Evolutionary conservation across 208 protist species (phyloP), one percentile per base, ranked within the genome.

Genomic region (Acanthamoeba quina): DNA sequence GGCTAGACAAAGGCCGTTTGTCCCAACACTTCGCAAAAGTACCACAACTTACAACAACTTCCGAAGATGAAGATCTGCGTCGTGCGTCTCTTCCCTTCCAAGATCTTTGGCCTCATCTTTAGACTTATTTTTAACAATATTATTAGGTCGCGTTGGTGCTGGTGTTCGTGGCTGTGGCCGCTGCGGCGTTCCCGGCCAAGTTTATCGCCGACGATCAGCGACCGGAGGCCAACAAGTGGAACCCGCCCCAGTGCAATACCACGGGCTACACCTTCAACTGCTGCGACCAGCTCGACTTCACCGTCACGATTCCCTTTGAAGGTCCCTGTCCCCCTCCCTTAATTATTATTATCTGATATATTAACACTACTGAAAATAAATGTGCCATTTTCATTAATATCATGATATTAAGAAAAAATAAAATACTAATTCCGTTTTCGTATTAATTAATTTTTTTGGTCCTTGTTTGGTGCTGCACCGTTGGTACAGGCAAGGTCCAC

Each of bases 231-330:
- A 72, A 10, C 64, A 72, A 72, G 31, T 31, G 26, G 64, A 72
- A 72, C 64, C 64, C 64, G 9, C 26, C 31, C 29, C 64, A 72
- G 29, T 72, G 64, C 64, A 72, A 72, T 24, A 24, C 29, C 3
- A 41, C 64, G 37, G 41, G 72, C 72, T 82, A 82, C 72, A 47
- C 72, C 11, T 82, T n/a, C 9, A 52, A 21, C 41, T 82, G 72
- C 72, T 82, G 72, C 31, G 34, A 82, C 41, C 29, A 54, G 24
- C 72, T 82, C 72, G 72, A 82, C 72, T 82, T 82, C 44, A 82
- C 34, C 26, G 13, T 82, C 72, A 13, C 15, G 0, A 37, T 82
- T 17, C 72, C 72, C 72, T 44, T 44, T 15, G 19, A 82, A 82
- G 72, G 72, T 82, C n/a, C n/a, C n/a, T n/a, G n/a, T n/a, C n/a